Evolutionary conservation across 345 rosid species (phyloP).

Genomic region (Sisymbrium altissimum): DNA sequence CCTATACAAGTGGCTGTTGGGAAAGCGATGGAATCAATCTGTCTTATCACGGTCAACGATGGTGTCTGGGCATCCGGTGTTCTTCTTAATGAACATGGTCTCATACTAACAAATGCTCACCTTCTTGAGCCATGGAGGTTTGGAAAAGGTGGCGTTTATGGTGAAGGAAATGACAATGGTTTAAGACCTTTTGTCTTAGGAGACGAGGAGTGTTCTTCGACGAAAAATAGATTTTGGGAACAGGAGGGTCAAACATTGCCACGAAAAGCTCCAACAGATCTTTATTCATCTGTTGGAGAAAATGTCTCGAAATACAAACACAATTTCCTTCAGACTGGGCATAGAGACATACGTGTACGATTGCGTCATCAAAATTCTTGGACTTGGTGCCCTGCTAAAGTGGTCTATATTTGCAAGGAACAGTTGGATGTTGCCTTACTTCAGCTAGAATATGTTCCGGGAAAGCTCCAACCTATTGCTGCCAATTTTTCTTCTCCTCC

Average conservation of each 20-base stretch:
- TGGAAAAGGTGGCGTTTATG: constrained; percentile 57
- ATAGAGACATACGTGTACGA: constrained; percentile 60
- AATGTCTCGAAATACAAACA: constrained; percentile 34
- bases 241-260: constrained; percentile 24
- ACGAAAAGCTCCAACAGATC: constrained; percentile 14
- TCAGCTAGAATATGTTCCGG: constrained; percentile 60
- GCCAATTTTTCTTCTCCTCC: constrained; percentile 50
- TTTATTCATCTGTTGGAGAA: constrained; percentile 29
- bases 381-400: constrained; percentile 78
- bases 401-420: constrained; percentile 68
- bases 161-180: constrained; percentile 32
- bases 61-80: constrained; percentile 96
- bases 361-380: constrained; percentile 62
- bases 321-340: constrained; percentile 36
- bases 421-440: constrained; percentile 83
- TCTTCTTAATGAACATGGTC: constrained; percentile 74
- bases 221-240: constrained; percentile 31
- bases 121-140: constrained; percentile 94
- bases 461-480: constrained; percentile 51
- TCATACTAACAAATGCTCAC: constrained; percentile 91
- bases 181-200: constrained; percentile 14
- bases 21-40: constrained; percentile 69
- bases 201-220: constrained; percentile 35
- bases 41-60: constrained; percentile 70
- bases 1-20: constrained; percentile 39